A percentile compares a stretch with the other conserved stretches of the same genome.
Evolutionary conservation across 768 basidiomycete species (phyloP).

Genomic region (Russula abietina): DNA sequence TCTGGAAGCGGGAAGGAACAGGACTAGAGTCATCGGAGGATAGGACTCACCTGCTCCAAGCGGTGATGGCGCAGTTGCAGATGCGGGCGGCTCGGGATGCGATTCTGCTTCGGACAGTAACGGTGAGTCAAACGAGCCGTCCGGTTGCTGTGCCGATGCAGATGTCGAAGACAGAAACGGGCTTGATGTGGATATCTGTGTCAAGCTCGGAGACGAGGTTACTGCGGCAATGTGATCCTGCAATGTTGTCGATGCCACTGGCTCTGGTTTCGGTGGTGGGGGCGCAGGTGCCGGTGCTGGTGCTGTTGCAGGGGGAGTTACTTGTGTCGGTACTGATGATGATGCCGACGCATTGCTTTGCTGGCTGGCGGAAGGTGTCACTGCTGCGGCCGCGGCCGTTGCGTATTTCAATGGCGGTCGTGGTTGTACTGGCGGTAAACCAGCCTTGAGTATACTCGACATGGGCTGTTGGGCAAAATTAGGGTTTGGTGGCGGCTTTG

Average conservation of each 20-base stretch:
- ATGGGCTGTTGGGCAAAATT: conserved; percentile 79
- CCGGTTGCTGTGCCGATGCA: conserved; percentile 52
- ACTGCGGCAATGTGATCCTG: conserved; percentile 36
- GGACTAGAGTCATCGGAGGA: not conserved
- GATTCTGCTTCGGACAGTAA: conserved; percentile 59
- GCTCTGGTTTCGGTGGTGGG: conserved; percentile 30
- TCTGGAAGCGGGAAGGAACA: too few relatives aligned
- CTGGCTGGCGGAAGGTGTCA: conserved; percentile 32
- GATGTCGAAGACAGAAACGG: conserved; percentile 74
- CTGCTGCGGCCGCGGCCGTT: conserved; percentile 76
- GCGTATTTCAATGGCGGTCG: conserved; percentile 85
- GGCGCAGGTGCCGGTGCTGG: conserved; percentile 36
- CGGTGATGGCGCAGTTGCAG: conserved; percentile 57
- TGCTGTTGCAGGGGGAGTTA: conserved; percentile 35
- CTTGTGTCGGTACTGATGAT: conserved; percentile 35
- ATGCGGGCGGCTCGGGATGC: conserved; percentile 37
- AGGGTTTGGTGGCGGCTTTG: conserved; percentile 73
- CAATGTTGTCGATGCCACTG: conserved; percentile 20
- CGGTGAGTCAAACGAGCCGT: conserved; percentile 68
- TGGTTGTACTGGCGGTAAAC: conserved; percentile 50
- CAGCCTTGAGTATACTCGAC: conserved; percentile 68
- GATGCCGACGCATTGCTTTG: conserved; percentile 34
- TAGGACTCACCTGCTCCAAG: conserved; percentile 26
- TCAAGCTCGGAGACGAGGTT: conserved; percentile 73
- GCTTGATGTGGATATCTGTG: conserved; percentile 78